A percentile compares a stretch with the other conserved stretches of the same genome.
Conservation (phyloP, 345 rosid genomes). For the Punica granatum region DNA sequence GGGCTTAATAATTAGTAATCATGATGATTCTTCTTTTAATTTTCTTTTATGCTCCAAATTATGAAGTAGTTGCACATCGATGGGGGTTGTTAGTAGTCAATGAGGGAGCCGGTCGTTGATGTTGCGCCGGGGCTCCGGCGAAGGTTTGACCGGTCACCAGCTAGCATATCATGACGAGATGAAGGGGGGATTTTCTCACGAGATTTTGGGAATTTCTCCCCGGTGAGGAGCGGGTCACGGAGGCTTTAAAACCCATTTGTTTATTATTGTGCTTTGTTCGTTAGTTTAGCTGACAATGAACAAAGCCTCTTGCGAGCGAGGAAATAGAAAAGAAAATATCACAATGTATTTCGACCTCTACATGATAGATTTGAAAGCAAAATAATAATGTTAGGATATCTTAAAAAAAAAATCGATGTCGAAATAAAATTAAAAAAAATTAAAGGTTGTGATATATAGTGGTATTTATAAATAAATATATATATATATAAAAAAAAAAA, state of each 20-base stretch:
- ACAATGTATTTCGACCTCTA: no score
- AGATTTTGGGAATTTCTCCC: background rate
- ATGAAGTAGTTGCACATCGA: background rate
- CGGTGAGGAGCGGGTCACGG: background rate
- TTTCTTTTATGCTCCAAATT: background rate
- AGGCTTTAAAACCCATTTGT: background rate
- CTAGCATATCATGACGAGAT: slow-evolving; percentile 14
- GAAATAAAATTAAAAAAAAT: no score
- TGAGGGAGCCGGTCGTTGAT: background rate
- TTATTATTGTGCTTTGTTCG: no score
- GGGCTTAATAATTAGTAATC: background rate
- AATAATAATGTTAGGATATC: no score
- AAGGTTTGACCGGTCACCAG: slow-evolving; percentile 1
- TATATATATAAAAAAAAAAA: no score
- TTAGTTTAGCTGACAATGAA: no score
- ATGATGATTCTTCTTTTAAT: background rate
- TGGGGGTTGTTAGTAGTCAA: background rate
- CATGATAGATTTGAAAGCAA: no score
- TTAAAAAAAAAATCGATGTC: no score
- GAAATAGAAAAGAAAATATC: no score
- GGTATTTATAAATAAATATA: no score
- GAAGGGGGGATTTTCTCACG: background rate
- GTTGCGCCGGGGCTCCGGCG: slow-evolving; percentile 6
- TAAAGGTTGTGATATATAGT: no score
- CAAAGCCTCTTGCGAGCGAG: no score